phyloP scores from a whole-genome alignment of 2,329 filamentous ascomycete genomes.

The Fusarium graminum region DNA sequence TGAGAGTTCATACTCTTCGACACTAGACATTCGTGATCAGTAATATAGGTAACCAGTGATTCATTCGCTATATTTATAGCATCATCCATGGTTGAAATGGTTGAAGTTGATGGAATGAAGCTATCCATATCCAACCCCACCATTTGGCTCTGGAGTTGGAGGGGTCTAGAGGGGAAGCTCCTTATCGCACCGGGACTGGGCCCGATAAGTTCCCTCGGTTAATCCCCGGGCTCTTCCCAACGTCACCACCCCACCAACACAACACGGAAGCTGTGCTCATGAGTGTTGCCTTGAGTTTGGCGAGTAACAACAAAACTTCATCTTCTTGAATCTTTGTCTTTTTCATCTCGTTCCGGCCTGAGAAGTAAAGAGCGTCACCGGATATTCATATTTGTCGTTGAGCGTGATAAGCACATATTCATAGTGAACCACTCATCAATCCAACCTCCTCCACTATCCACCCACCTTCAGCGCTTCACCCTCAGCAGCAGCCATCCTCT shows the following conservation, averaged over 20 bases:
- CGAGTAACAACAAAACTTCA: slow-evolving; percentile 23
- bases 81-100: background rate
- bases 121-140: slow-evolving; percentile 28
- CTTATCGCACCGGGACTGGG: slow-evolving; percentile 25
- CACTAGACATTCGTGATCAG: background rate
- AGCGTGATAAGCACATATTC: slow-evolving; percentile 26
- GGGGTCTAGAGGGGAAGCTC: slow-evolving; percentile 36
- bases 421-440: slow-evolving; percentile 15
- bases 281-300: slow-evolving; percentile 40
- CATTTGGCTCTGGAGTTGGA: slow-evolving; percentile 12
- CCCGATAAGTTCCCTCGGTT: slow-evolving; percentile 31
- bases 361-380: background rate
- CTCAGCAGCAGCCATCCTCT: slow-evolving; percentile 22
- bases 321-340: slow-evolving; percentile 3
- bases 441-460: slow-evolving; percentile 22
- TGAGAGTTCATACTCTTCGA: background rate
- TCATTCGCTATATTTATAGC: background rate
- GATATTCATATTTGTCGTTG: background rate
- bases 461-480: slow-evolving; percentile 8
- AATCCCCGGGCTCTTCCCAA: slow-evolving; percentile 31
- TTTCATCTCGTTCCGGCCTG: background rate
- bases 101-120: too few relatives aligned
- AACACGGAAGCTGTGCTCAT: slow-evolving; percentile 36
- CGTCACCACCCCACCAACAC: slow-evolving; percentile 41
- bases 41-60: background rate